Base-by-base conservation (phyloP, 352 stramenopile species). In the Aphanomyces euteiches region DNA sequence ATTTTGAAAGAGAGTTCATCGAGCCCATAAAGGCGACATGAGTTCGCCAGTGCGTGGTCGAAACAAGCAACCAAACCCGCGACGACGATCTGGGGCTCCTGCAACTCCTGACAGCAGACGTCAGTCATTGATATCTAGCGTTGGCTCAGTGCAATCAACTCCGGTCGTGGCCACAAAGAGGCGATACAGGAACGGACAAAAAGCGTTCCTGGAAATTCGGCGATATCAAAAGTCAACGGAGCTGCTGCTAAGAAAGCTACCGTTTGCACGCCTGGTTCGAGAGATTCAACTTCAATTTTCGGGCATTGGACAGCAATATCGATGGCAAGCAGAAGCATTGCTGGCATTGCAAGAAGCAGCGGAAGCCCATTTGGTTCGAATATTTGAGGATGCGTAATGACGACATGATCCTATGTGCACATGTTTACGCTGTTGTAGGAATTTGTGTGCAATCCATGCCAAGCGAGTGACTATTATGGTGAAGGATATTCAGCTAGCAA, bases 401-500 rank as follows among this genome's bases (percentile, higher is more conserved):
- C 50, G 4, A 8, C 21, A 61, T 37, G 43, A 21, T 45, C 54
- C 56, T 48, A 34, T 40, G 7, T 13, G 38, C 41, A n/a, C 43
- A 50, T 50, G 10, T 7, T 34, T 47, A 40, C 28, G 0, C 5
- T 70, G 41, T 37, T 84, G 91, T 74, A 97, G 92, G 69, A 98
- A 98, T 83, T 83, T 99, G 69, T 98, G 94, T 78, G 89, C 93
- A 28, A 98, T 98, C 66, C 93, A 98, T 80, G 92, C 89, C 71
- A 98, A 98, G 78, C 90, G 95, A 73, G 93, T 98, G 43, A 98
- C 94, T 17, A 85, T 98, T 72, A 97, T 98, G 89, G 88, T 92
- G 41, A 98, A 97, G 77, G 93, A 98, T 78, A 94, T 98, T 74
- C 90, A 98, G 77, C 81, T 98, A 47, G 90, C 93, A n/a, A 80